Percentiles rank a stretch among this genome's conserved stretches.
Conservation (phyloP, 495 filamentous ascomycete species). For the Xylaria sp. region DNA sequence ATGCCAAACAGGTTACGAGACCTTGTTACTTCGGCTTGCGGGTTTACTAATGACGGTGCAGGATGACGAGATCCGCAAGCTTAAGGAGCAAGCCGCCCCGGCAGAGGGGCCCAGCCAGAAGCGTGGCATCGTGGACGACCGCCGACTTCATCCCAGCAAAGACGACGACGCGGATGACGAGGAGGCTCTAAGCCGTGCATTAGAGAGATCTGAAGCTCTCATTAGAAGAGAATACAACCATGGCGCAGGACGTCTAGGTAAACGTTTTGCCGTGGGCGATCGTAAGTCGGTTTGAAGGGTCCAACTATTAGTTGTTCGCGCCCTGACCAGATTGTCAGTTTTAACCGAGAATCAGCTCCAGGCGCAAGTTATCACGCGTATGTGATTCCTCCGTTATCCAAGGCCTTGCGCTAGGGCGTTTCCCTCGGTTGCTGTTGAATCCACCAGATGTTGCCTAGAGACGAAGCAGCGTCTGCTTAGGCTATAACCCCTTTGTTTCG, state of each 20-base stretch:
- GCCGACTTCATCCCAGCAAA: neutral
- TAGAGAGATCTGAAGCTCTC: slow-evolving; percentile 37
- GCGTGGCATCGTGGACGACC: neutral
- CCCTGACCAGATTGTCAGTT: slow-evolving; percentile 28
- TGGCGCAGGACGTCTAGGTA: slow-evolving; percentile 36
- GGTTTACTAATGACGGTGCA: neutral
- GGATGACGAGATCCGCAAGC: slow-evolving; percentile 25
- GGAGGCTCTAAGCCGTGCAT: slow-evolving; percentile 34
- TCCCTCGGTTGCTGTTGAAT: neutral
- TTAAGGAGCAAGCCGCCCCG: slow-evolving; percentile 20
- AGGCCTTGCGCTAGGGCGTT: too few relatives aligned
- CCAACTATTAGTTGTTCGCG: neutral
- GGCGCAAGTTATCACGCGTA: slow-evolving; percentile 44
- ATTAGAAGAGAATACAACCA: slow-evolving; percentile 43
- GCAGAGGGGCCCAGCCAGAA: neutral
- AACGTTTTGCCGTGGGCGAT: slow-evolving; percentile 45
- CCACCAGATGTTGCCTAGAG: neutral
- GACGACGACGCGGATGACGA: slow-evolving; percentile 26
- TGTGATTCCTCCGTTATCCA: neutral
- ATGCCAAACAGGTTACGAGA: slow-evolving; percentile 34
- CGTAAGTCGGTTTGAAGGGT: slow-evolving; percentile 29
- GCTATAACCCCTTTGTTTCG: neutral
- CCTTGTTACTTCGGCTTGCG: neutral
- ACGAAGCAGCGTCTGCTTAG: neutral
- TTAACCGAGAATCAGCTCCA: slow-evolving; percentile 48